Conservation (phyloP, 2,329 filamentous ascomycete genomes). For the Lecanicillium sp. region DNA sequence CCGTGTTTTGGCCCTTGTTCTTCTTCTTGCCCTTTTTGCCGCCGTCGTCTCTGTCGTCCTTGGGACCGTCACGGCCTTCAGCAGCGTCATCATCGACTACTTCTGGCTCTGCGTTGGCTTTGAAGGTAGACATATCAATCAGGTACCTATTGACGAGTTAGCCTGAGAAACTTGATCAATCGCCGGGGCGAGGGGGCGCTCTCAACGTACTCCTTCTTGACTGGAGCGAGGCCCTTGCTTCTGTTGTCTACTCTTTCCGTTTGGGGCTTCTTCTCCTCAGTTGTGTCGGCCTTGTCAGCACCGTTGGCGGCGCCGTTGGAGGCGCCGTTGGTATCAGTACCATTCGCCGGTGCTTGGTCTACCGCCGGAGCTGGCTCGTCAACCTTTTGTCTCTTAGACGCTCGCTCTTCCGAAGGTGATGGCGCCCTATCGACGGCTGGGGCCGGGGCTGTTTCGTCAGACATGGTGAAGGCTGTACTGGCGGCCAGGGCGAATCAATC, state of each 20-base stretch:
- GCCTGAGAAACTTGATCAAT: conserved; percentile 10
- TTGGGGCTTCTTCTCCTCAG: conserved; percentile 14
- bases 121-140: conserved; percentile 24
- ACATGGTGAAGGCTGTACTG: conserved; percentile 14
- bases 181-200: too few species aligned
- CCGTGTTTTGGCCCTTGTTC: conserved; percentile 66
- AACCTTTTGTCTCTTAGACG: conserved; percentile 53
- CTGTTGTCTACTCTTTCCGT: conserved; percentile 12
- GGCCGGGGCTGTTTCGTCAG: conserved; percentile 13
- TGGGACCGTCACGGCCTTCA: conserved; percentile 30
- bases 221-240: conserved; percentile 54
- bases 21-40: conserved; percentile 39
- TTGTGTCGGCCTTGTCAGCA: conserved; percentile 10
- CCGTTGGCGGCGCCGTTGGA: conserved; percentile 2
- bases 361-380: conserved; percentile 20
- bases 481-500: too few species aligned
- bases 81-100: conserved; percentile 41
- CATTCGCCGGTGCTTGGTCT: too few species aligned
- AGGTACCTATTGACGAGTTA: conserved; percentile 30
- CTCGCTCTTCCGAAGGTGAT: conserved; percentile 26
- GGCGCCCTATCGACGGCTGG: not conserved
- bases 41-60: conserved; percentile 34
- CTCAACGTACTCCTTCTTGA: conserved; percentile 62
- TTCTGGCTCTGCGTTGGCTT: conserved; percentile 12
- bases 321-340: too few species aligned